Evolutionary conservation across 345 rosid genomes (phyloP).

Genomic region (Salix suchowensis): DNA sequence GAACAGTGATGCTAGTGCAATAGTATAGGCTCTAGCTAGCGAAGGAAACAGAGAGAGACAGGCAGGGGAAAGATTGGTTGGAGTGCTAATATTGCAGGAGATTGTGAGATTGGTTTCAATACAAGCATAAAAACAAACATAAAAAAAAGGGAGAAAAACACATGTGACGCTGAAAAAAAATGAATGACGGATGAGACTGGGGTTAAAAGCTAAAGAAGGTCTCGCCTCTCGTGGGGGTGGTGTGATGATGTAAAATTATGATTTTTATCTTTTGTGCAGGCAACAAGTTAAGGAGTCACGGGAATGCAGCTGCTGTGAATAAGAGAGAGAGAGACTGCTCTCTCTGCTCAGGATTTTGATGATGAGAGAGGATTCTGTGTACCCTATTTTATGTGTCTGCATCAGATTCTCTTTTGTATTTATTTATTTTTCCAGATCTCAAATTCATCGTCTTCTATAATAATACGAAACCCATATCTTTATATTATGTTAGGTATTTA

Average conservation of each 20-base stretch:
- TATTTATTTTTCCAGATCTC: too few species aligned
- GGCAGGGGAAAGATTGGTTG: neutral
- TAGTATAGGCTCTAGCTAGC: neutral
- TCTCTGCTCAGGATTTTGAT: slow-evolving; percentile 1
- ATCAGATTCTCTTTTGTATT: neutral
- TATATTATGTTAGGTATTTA: too few species aligned
- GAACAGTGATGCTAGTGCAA: neutral
- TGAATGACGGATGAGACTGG: neutral
- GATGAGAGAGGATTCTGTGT: slow-evolving; percentile 11
- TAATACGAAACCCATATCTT: neutral
- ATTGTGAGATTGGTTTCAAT: neutral
- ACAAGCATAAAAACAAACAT: neutral
- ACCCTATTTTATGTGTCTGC: neutral
- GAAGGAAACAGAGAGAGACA: neutral
- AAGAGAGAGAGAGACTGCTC: neutral
- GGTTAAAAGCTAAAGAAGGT: neutral
- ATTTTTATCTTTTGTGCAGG: slow-evolving; percentile 17
- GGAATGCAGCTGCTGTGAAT: slow-evolving; percentile 2
- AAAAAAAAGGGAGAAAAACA: neutral
- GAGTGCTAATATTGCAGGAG: neutral
- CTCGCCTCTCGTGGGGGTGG: neutral
- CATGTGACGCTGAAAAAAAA: neutral
- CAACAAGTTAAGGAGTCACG: slow-evolving; percentile 27
- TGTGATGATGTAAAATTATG: slow-evolving; percentile 26
- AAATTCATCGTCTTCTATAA: neutral